Evolutionary conservation across 1,284 basidiomycete species (phyloP).

Genomic region (Tremellales sp.): DNA sequence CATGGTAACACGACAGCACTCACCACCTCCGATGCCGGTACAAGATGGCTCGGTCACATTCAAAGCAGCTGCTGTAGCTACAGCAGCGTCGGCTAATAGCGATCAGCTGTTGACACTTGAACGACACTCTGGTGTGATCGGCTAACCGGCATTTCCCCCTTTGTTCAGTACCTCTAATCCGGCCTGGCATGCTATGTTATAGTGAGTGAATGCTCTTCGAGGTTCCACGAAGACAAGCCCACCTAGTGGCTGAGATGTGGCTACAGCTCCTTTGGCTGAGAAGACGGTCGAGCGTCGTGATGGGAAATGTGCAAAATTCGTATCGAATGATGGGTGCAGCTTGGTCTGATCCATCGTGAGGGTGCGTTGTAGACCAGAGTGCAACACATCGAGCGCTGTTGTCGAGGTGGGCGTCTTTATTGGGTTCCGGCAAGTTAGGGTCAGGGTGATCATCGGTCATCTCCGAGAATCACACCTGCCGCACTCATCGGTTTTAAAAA

Average conservation of each 20-base stretch:
- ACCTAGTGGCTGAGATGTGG: slow-evolving; percentile 78
- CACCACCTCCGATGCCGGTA: slow-evolving; percentile 48
- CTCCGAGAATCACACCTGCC: background rate
- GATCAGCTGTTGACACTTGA: background rate
- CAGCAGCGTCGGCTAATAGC: slow-evolving; percentile 63
- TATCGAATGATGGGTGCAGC: slow-evolving; percentile 39
- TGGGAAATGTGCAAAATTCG: slow-evolving; percentile 41
- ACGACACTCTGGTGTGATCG: background rate
- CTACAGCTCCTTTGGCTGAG: slow-evolving; percentile 71
- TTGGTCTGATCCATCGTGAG: slow-evolving; percentile 35
- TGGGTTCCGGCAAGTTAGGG: background rate
- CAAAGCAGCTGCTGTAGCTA: slow-evolving; percentile 78
- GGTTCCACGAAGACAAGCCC: slow-evolving; percentile 3
- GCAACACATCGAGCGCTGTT: too few relatives aligned
- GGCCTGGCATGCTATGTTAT: slow-evolving; percentile 63
- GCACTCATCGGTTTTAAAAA: background rate
- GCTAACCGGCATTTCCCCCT: slow-evolving; percentile 77
- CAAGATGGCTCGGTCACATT: slow-evolving; percentile 70
- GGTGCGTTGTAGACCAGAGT: background rate
- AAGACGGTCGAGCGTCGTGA: slow-evolving; percentile 42
- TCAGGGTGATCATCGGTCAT: background rate
- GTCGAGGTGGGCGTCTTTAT: too few relatives aligned
- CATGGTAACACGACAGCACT: background rate
- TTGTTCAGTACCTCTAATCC: slow-evolving; percentile 82
- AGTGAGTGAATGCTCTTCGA: background rate